Evolutionary conservation across 768 basidiomycete genomes (phyloP).

Genomic region (Leucogyrophana mollusca): DNA sequence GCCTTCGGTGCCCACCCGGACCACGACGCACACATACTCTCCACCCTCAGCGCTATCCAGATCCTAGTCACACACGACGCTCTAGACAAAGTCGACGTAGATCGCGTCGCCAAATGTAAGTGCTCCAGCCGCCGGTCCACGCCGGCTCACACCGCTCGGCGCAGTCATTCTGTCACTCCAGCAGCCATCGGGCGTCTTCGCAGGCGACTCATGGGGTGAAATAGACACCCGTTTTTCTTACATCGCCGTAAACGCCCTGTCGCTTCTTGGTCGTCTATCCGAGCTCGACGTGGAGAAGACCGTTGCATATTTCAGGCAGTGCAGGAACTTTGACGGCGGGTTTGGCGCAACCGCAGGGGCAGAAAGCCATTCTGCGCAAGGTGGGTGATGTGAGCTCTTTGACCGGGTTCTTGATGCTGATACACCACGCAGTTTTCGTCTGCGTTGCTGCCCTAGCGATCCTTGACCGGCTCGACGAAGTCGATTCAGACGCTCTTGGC

Average conservation of each 20-base stretch:
- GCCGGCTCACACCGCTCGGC: neutral
- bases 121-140: slow-evolving; percentile 7
- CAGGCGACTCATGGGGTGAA: slow-evolving; percentile 92
- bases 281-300: slow-evolving; percentile 59
- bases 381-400: slow-evolving; percentile 36
- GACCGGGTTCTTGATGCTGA: no score
- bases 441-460: slow-evolving; percentile 88
- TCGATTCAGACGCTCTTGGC: slow-evolving; percentile 76
- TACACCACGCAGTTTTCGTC: slow-evolving; percentile 47
- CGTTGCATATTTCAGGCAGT: slow-evolving; percentile 68
- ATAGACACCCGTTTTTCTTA: slow-evolving; percentile 89
- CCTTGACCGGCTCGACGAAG: slow-evolving; percentile 67
- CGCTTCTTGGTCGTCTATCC: slow-evolving; percentile 70
- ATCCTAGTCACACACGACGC: slow-evolving; percentile 86
- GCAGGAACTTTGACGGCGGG: slow-evolving; percentile 94
- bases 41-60: slow-evolving; percentile 91
- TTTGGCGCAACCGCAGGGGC: slow-evolving; percentile 84
- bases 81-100: slow-evolving; percentile 64
- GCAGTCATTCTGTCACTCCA: slow-evolving; percentile 84
- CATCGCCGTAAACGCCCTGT: slow-evolving; percentile 81
- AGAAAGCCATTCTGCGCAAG: slow-evolving; percentile 92
- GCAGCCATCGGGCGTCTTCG: slow-evolving; percentile 82
- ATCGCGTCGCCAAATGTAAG: slow-evolving; percentile 74
- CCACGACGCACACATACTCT: slow-evolving; percentile 87
- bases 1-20: slow-evolving; percentile 90